Evolutionary conservation across 2,329 filamentous ascomycete genomes (phyloP), one percentile per base, ranked within the genome.

Genomic region (Exophiala phaeomuriformis): DNA sequence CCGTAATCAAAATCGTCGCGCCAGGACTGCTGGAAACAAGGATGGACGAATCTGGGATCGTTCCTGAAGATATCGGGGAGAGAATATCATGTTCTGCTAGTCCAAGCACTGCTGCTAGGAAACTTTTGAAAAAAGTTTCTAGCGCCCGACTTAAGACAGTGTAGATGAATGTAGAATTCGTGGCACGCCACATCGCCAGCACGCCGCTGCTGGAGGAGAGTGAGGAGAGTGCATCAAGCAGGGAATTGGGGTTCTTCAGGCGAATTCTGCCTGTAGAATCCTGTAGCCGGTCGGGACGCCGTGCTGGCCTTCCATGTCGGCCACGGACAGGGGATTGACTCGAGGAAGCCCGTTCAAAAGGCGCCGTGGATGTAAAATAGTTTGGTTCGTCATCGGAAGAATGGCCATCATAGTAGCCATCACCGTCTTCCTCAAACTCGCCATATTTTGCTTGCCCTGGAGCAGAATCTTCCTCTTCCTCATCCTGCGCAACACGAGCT

Each of bases 161-260:
- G 71, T 97, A 95, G 47, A 97, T 77, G 65, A 97, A 98, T 1
- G 90, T 94, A 9, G 87, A 83, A 67, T 97, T 97, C 36, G 90
- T 88, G 5, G 85, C 80, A 69, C 96, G 96, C 90, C 91, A 98
- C 3, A 96, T 84, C 3, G 93, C 93, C 78, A 90, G 90, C 0
- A 85, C 85, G 35, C 90, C 88, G 67, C 95, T 91, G 62, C 86
- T 91, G 45, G 85, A 79, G 88, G 93, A 97, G 19, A 97, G 73
- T 67, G 94, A 86, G 4, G 84, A 84, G 56, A 98, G 81, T 2
- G 93, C 88, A 61, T 95, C 89, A 63, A 90, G 80, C 53, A 97
- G 77, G 0, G 90, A 91, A 66, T 91, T 86, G 7, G 87, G 77
- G 55, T 84, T 83, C 60, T 84, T 84, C 19, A 96, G 76, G 28